Evolutionary conservation across 495 filamentous ascomycete species (phyloP).

Genomic region (Geoglossum glabrum): DNA sequence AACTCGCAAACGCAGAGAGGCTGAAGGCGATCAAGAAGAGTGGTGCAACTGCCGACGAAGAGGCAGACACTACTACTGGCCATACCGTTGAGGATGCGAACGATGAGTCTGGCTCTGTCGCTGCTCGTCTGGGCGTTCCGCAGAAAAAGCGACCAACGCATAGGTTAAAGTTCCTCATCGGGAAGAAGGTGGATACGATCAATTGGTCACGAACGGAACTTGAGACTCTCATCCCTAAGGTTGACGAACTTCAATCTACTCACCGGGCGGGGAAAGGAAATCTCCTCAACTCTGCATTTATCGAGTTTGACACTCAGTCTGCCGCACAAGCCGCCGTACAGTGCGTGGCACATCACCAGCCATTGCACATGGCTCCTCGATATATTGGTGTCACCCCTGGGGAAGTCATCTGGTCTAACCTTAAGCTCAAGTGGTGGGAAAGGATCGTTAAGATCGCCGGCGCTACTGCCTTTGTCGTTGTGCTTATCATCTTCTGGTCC

Average conservation of each 20-base stretch:
- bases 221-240: slow-evolving; percentile 57
- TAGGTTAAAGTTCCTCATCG: slow-evolving; percentile 54
- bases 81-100: slow-evolving; percentile 28
- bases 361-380: slow-evolving; percentile 80
- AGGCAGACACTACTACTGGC: slow-evolving; percentile 16
- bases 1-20: slow-evolving; percentile 57
- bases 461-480: slow-evolving; percentile 49
- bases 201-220: slow-evolving; percentile 79
- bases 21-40: slow-evolving; percentile 57
- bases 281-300: slow-evolving; percentile 57
- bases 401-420: slow-evolving; percentile 79
- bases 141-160: slow-evolving; percentile 74
- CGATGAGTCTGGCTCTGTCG: slow-evolving; percentile 52
- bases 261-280: slow-evolving; percentile 49
- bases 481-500: slow-evolving; percentile 86
- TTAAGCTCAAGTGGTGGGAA: slow-evolving; percentile 80
- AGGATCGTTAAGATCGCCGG: slow-evolving; percentile 48
- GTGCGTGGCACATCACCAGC: slow-evolving; percentile 70
- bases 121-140: slow-evolving; percentile 56
- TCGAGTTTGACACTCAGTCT: slow-evolving; percentile 65
- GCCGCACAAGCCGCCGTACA: slow-evolving; percentile 79
- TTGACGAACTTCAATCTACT: slow-evolving; percentile 52
- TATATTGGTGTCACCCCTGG: slow-evolving; percentile 69
- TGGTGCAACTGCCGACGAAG: slow-evolving; percentile 26
- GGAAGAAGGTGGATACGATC: slow-evolving; percentile 89